Evolutionary conservation across 2,329 filamentous ascomycete species (phyloP).

Genomic region (Pseudocercospora musae): DNA sequence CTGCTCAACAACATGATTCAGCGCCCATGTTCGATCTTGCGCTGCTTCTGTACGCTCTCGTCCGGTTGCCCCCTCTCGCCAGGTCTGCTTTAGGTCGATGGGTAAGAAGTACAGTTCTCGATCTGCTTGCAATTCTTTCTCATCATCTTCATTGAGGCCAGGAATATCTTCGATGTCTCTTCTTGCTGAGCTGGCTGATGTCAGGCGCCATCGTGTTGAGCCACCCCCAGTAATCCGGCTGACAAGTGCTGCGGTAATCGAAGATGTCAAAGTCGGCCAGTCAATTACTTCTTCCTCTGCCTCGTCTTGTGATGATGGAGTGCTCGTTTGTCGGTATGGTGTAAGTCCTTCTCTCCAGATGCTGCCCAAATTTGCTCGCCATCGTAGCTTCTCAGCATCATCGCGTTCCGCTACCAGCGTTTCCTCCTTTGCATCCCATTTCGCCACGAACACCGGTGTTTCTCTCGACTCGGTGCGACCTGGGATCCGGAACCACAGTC

Average conservation of each 20-base stretch:
- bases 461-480: slow-evolving; percentile 14
- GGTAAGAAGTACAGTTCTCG: slow-evolving; percentile 54
- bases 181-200: slow-evolving; percentile 55
- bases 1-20: slow-evolving; percentile 51
- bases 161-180: slow-evolving; percentile 59
- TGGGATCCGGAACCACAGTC: slow-evolving; percentile 57
- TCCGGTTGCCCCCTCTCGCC: slow-evolving; percentile 59
- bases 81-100: slow-evolving; percentile 60
- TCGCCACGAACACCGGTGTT: slow-evolving; percentile 51
- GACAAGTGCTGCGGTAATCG: slow-evolving; percentile 49
- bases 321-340: slow-evolving; percentile 45
- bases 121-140: slow-evolving; percentile 35
- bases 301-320: slow-evolving; percentile 27
- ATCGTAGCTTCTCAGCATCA: slow-evolving; percentile 44
- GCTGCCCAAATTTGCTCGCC: slow-evolving; percentile 55
- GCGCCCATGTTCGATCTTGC: slow-evolving; percentile 60
- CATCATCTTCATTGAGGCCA: slow-evolving; percentile 44
- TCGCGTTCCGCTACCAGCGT: slow-evolving; percentile 44
- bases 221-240: slow-evolving; percentile 49
- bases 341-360: slow-evolving; percentile 54
- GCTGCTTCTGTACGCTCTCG: slow-evolving; percentile 61
- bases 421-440: slow-evolving; percentile 52
- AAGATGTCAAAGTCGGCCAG: slow-evolving; percentile 52
- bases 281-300: slow-evolving; percentile 45
- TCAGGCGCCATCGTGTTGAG: slow-evolving; percentile 53